phyloP scores from a whole-genome alignment of 2,329 filamentous ascomycete genomes.

The Clonostachys sp. region DNA sequence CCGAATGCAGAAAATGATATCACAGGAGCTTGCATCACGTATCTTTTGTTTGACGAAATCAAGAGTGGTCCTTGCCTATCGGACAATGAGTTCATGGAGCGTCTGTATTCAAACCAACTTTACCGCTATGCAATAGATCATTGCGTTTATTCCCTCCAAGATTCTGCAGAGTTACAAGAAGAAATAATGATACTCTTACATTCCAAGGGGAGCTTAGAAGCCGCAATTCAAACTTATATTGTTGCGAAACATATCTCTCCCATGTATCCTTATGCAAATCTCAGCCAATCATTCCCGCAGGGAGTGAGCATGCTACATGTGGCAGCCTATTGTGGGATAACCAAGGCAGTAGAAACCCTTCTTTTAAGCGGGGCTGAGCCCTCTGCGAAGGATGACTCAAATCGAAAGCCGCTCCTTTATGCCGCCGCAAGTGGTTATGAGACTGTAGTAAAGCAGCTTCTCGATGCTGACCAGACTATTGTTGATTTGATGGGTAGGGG shows the following conservation, averaged over 20 bases:
- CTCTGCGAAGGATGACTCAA: no score
- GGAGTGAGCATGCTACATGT: neutral
- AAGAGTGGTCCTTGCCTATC: conserved; percentile 5
- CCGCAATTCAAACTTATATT: no score
- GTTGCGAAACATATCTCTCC: no score
- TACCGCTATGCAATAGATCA: neutral
- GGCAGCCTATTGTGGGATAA: neutral
- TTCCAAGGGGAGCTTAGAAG: no score
- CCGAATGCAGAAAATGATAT: conserved; percentile 12
- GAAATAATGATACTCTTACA: neutral
- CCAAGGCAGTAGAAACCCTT: neutral
- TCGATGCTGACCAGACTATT: neutral
- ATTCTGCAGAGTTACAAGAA: neutral
- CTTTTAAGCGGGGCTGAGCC: no score
- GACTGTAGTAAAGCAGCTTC: neutral
- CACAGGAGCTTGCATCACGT: conserved; percentile 8
- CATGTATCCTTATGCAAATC: neutral
- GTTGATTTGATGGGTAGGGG: neutral
- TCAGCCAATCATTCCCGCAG: neutral
- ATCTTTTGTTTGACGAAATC: neutral
- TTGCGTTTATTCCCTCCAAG: neutral
- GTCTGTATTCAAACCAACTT: neutral
- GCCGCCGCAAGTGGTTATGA: neutral
- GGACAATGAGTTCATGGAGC: neutral
- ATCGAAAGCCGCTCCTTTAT: neutral